phyloP scores from a whole-genome alignment of 192 early-diverging fungal genomes.

The Coemansia sp. region DNA sequence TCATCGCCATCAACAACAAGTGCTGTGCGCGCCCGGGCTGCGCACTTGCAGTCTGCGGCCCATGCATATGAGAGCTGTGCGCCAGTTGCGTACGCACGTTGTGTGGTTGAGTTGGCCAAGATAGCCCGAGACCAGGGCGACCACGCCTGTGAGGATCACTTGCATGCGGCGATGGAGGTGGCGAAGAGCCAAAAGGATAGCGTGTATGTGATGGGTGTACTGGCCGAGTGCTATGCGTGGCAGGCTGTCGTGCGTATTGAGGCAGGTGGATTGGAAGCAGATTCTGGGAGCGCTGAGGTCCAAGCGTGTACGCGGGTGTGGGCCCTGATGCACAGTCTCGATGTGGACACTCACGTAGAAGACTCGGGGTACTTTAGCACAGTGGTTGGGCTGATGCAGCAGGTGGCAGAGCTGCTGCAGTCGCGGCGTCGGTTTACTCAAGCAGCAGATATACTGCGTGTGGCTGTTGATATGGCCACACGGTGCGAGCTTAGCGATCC shows the following conservation, averaged over 20 bases:
- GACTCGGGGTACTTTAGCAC: slow-evolving; percentile 31
- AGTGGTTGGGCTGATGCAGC: slow-evolving; percentile 17
- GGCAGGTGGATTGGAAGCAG: background rate
- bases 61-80: slow-evolving; percentile 8
- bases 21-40: slow-evolving; percentile 4
- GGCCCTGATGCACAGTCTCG: slow-evolving; percentile 8
- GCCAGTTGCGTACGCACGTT: slow-evolving; percentile 26
- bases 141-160: background rate
- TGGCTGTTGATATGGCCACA: slow-evolving; percentile 4
- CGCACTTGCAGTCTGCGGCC: slow-evolving; percentile 14
- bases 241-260: slow-evolving; percentile 27
- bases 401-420: slow-evolving; percentile 26
- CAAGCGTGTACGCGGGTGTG: slow-evolving; percentile 13
- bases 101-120: slow-evolving; percentile 33
- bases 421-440: slow-evolving; percentile 32
- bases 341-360: background rate
- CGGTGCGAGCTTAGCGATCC: slow-evolving; percentile 21
- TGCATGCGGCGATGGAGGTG: slow-evolving; percentile 30
- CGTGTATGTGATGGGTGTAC: slow-evolving; percentile 15
- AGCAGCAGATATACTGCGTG: slow-evolving; percentile 6
- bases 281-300: background rate
- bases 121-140: slow-evolving; percentile 26
- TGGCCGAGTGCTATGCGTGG: slow-evolving; percentile 45
- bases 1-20: background rate
- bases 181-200: slow-evolving; percentile 1